Evolutionary conservation across 1,284 basidiomycete genomes (phyloP).

Genomic region (Ganoderma lucidum): DNA sequence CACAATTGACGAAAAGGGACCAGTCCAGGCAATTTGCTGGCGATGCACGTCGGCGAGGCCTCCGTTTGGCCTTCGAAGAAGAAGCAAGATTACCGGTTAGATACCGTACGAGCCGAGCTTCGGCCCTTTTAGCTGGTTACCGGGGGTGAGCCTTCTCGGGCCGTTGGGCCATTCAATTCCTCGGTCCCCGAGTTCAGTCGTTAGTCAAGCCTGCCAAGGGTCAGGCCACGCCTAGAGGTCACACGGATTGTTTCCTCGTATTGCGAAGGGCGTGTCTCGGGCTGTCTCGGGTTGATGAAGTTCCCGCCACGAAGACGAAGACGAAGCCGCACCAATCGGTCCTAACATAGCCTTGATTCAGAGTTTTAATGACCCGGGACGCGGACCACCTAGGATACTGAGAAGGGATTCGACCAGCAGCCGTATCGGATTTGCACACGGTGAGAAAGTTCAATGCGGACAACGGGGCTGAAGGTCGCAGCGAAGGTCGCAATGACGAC

Average conservation of each 20-base stretch:
- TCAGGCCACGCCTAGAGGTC: background rate
- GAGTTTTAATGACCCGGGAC: background rate
- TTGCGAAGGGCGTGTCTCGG: background rate
- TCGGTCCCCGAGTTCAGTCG: background rate
- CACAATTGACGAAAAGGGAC: background rate
- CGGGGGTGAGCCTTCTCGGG: background rate
- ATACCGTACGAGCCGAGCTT: background rate
- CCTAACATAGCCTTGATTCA: background rate
- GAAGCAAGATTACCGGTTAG: background rate
- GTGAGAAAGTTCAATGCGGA: background rate
- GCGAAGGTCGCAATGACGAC: too few relatives aligned
- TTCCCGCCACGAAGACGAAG: background rate
- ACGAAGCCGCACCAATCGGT: background rate
- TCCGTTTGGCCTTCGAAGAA: background rate
- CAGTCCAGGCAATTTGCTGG: background rate
- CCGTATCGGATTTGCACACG: background rate
- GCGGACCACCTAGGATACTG: background rate
- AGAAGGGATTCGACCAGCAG: background rate
- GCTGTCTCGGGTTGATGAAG: background rate
- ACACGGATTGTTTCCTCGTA: background rate
- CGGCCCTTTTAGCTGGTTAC: conserved; percentile 3
- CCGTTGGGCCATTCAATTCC: background rate
- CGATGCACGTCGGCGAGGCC: background rate
- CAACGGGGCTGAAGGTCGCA: too few relatives aligned
- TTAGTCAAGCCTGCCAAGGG: background rate